Evolutionary conservation across 1,284 basidiomycete species (phyloP), one percentile per base, ranked within the genome.

Genomic region (Pyrrhoderma lamaoense): DNA sequence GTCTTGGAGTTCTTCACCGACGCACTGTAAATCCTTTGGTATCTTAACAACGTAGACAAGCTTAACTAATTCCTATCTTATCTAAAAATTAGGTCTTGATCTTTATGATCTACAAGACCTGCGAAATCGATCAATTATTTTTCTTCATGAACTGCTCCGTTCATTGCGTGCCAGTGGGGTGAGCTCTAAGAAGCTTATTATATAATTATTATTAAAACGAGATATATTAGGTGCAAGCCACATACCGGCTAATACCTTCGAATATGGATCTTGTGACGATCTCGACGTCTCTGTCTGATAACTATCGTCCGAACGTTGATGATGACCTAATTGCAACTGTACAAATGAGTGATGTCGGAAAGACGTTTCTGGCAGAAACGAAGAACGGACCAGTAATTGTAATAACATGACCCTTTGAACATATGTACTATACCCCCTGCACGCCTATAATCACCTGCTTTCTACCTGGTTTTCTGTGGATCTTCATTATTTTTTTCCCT

Each of bases 41-140:
- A 5, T 31, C 27, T 31, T 31, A 11, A 5, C 5, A 5, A 11
- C 27, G 5, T 35, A 4, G 40, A 16, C n/a, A 44, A 22, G 49
- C n/a, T 48, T 9, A 31, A 21, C 13, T 11, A n/a, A 22, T 21
- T 25, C 42, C 49, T 5, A 54, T 42, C n/a, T 23, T 13, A 50
- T 34, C 47, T 31, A n/a, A n/a, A n/a, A 11, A 11, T 19, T 40
- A 84, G 82, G 73, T 60, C 63, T 75, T 56, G 82, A 84, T 63
- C 69, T 88, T 49, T 70, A 87, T 64, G 76, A 88, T 70, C 70
- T 87, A 59, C 68, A 82, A 58, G 74, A 85, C 60, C 64, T 86
- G 58, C 72, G 79, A 38, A 73, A 79, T 39, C 75, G 79, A 44
- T 77, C 77, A 38, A 70, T 86, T n/a, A 58, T 76, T 25, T 80